These are phyloP conservation scores for Podospora fimiseda DNA, from an alignment of 495 filamentous ascomycete species.

Conservation along the genomic window DNA sequence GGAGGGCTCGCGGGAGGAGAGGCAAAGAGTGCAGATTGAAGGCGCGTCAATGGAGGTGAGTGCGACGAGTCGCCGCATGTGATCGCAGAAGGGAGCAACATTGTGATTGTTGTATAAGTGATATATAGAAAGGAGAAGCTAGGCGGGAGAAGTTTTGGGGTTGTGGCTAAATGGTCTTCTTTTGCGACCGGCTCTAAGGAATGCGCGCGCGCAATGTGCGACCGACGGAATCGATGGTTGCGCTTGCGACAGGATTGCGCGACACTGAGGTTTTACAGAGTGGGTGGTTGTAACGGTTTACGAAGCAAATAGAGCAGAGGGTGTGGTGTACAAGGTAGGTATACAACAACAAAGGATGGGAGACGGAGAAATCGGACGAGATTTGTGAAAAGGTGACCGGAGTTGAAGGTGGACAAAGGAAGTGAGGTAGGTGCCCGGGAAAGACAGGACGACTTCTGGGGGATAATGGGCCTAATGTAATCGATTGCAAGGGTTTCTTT, in stretches of 20 bases:
- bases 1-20: conserved; percentile 59
- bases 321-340: background rate
- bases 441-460: conserved; percentile 9
- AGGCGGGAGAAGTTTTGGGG: background rate
- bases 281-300: background rate
- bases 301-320: background rate
- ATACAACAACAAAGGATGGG: background rate
- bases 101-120: conserved; percentile 19
- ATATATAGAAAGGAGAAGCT: too few species aligned
- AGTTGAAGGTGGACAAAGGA: conserved; percentile 14
- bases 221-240: background rate
- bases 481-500: conserved; percentile 19
- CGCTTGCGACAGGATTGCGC: conserved; percentile 1
- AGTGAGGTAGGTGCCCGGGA: conserved; percentile 4
- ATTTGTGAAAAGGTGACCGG: background rate
- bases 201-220: conserved; percentile 9
- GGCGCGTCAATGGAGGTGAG: conserved; percentile 36
- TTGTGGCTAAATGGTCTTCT: conserved; percentile 12
- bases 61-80: conserved; percentile 61
- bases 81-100: conserved; percentile 69
- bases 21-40: conserved; percentile 54
- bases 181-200: conserved; percentile 12
- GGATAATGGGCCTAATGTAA: conserved; percentile 31
- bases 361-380: background rate
- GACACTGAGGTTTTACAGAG: background rate